Base-by-base conservation (phyloP, 2,329 filamentous ascomycete species). In the Trichothecium sympodiale region DNA sequence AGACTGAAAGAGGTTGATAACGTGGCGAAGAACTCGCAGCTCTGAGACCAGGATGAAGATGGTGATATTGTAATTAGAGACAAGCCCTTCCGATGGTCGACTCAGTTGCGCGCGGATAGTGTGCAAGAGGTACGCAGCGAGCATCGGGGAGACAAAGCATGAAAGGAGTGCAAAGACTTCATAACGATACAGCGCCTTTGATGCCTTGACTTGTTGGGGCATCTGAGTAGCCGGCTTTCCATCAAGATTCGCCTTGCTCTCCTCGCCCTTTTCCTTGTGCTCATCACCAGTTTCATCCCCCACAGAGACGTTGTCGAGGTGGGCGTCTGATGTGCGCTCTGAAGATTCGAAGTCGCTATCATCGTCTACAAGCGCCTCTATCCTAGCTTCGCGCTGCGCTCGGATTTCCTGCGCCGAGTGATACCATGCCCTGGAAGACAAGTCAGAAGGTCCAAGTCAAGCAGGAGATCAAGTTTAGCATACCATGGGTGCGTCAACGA, bases 31-130 rank as follows among this genome's bases (percentile, higher is more conserved):
- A 1, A 89, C 89, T 3, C 84, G 79, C 18, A 95, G 65, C 58
- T 96, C 89, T 4, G 89, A 83, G 1, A 83, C 84, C 14, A 94
- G 69, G 3, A 94, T 65, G 56, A 95, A 96, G 35, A 96, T 84
- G 10, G 81, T 87, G 37, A 96, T 67, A 55, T 95, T 95, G 60
- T 89, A 93, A 56, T 94, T 84, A 4, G 86, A 94, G 6, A 96
- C 80, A 9, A 96, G 65, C 2, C 84, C 84, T 54, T 93, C 87
- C 0, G 86, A 87, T 0, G 83, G 84, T 2, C 83, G 71, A 17
- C 83, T 88, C 14, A 96, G 73, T 48, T 89, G 85, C 8, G 71
- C 72, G 34, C 89, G 77, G 39, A 95, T 83, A 15, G 75, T 65
- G 52, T 95, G 88, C 9, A 96, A 67, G 28, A 95, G 64, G 58